phyloP scores from a whole-genome alignment of 768 basidiomycete genomes.

The Mycena amicta region DNA sequence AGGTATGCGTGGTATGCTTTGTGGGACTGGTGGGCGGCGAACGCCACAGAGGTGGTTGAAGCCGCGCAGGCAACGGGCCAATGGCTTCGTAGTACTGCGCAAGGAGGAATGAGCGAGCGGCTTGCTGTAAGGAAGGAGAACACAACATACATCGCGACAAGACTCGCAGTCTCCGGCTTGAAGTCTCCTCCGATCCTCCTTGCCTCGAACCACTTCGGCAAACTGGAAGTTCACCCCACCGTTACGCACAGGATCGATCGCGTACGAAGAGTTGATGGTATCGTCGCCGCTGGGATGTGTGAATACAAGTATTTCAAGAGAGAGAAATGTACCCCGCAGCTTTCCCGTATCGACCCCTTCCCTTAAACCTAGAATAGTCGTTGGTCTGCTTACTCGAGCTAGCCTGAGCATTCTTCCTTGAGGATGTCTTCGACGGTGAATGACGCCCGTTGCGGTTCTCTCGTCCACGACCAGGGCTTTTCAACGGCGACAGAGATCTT shows the following conservation, averaged over 20 bases:
- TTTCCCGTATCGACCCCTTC: slow-evolving; percentile 61
- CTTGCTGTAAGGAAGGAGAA: background rate
- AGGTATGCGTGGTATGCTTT: slow-evolving; percentile 26
- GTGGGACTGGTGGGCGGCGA: slow-evolving; percentile 49
- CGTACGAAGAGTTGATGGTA: slow-evolving; percentile 66
- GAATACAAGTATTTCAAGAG: too few relatives aligned
- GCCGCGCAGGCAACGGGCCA: slow-evolving; percentile 66
- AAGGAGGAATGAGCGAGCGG: slow-evolving; percentile 1
- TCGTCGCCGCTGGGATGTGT: slow-evolving; percentile 34
- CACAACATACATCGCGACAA: slow-evolving; percentile 65
- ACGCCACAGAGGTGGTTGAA: slow-evolving; percentile 75
- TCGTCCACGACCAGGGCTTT: slow-evolving; percentile 18
- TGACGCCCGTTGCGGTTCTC: slow-evolving; percentile 22
- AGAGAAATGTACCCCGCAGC: slow-evolving; percentile 13
- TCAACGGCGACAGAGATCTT: slow-evolving; percentile 1
- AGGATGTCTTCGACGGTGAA: background rate
- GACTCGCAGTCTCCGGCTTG: slow-evolving; percentile 81
- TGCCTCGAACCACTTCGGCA: slow-evolving; percentile 75
- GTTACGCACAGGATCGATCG: slow-evolving; percentile 68
- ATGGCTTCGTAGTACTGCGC: slow-evolving; percentile 80
- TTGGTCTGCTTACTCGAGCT: slow-evolving; percentile 26
- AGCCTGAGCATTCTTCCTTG: slow-evolving; percentile 25
- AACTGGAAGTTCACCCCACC: slow-evolving; percentile 67
- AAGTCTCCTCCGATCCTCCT: slow-evolving; percentile 63
- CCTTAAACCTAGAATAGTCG: slow-evolving; percentile 56